These are phyloP conservation scores for Karstenula rhodostoma DNA, from an alignment of 2,329 filamentous ascomycete species.

Conservation along the genomic window DNA sequence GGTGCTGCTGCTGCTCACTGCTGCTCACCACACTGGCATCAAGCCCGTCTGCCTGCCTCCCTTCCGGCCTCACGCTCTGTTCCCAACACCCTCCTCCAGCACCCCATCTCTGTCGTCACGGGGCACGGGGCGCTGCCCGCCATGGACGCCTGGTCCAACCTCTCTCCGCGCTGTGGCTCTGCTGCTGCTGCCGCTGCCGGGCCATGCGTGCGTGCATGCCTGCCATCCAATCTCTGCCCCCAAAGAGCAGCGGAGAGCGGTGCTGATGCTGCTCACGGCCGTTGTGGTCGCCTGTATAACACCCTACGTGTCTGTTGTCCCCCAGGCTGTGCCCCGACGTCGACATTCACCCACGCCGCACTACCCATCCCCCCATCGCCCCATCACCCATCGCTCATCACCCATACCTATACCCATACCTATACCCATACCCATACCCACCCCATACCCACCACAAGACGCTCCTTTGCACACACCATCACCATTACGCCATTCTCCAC, in stretches of 20 bases:
- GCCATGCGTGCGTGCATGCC: conserved; percentile 12
- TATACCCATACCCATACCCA: conserved; percentile 10
- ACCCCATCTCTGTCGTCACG: conserved; percentile 17
- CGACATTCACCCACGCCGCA: conserved; percentile 13
- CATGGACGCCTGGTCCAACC: conserved; percentile 29
- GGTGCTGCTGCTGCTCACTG: conserved; percentile 32
- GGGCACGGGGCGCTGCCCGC: conserved; percentile 42
- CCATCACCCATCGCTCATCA: no score
- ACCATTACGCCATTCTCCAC: conserved; percentile 26
- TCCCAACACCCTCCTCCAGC: conserved; percentile 25
- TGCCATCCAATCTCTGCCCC: conserved; percentile 20
- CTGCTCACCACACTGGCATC: conserved; percentile 42
- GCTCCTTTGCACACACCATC: conserved; percentile 37
- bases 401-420: conserved; percentile 10
- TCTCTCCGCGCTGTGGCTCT: conserved; percentile 25
- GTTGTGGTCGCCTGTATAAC: conserved; percentile 35
- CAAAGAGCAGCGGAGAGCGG: conserved; percentile 30
- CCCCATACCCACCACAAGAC: conserved; percentile 19
- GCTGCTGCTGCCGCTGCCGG: conserved; percentile 24
- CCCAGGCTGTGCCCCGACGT: conserved; percentile 12
- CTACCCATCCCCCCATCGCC: background rate
- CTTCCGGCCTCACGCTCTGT: conserved; percentile 21
- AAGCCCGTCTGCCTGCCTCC: conserved; percentile 17
- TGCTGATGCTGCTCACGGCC: conserved; percentile 35
- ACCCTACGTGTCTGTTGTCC: conserved; percentile 29